These are phyloP conservation scores for Leccinum variicolor DNA, from an alignment of 768 basidiomycete species.

Conservation along the genomic window DNA sequence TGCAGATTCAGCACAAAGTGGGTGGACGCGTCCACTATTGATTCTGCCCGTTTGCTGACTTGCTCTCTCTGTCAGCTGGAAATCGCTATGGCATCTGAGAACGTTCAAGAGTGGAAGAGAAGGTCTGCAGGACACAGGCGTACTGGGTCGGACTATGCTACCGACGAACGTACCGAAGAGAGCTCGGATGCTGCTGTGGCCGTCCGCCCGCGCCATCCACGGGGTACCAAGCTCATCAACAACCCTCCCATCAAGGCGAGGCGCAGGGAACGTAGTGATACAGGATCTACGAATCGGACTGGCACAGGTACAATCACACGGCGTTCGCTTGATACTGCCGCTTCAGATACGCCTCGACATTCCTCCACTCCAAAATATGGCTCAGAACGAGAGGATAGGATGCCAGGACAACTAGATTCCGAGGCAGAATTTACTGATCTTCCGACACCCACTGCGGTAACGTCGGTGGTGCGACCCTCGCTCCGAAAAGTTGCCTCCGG, in stretches of 20 bases:
- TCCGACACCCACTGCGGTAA: constrained; percentile 32
- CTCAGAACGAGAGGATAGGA: constrained; percentile 33
- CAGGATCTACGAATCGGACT: constrained; percentile 60
- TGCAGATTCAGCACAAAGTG: constrained; percentile 91
- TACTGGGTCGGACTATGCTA: constrained; percentile 25
- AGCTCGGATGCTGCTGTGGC: constrained; percentile 44
- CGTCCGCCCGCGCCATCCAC: constrained; percentile 40
- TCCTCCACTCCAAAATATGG: constrained; percentile 23
- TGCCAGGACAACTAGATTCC: constrained; percentile 40
- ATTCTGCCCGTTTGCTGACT: constrained; percentile 3
- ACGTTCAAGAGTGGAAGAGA: constrained; percentile 32
- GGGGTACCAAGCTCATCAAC: constrained; percentile 31
- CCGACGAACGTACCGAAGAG: constrained; percentile 56
- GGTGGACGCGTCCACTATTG: constrained; percentile 14
- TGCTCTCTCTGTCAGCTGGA: constrained; percentile 55
- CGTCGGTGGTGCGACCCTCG: constrained; percentile 5
- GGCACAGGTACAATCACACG: constrained; percentile 29
- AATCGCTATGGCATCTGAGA: constrained; percentile 64
- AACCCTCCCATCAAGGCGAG: constrained; percentile 36
- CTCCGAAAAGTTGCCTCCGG: constrained; percentile 36
- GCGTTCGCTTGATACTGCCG: constrained; percentile 22
- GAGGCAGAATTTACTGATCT: constrained; percentile 23
- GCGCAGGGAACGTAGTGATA: constrained; percentile 54
- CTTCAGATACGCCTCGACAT: constrained; percentile 28
- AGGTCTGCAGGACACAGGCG: constrained; percentile 24